Conservation (phyloP, 495 filamentous ascomycete genomes). For the Podospora tetraspora region DNA sequence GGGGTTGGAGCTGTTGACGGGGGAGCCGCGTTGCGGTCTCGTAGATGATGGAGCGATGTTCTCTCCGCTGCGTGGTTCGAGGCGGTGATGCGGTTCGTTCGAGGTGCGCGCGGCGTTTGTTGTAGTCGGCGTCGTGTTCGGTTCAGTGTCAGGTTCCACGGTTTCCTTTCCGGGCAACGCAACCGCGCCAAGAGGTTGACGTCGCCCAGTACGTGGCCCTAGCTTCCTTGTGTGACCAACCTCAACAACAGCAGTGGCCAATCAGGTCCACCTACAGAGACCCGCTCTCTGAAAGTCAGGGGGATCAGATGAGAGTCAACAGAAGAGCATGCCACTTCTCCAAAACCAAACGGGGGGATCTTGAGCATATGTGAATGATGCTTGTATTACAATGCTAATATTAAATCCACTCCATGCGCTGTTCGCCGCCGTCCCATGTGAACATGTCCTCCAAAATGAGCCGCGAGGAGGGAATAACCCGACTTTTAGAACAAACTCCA, state of each 20-base stretch:
- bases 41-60: not conserved
- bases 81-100: not conserved
- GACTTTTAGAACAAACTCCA: not conserved
- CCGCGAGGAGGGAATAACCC: not conserved
- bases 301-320: slow-evolving; percentile 2
- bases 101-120: not conserved
- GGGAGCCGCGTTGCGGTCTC: not conserved
- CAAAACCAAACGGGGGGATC: not conserved
- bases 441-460: not conserved
- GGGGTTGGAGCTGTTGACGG: not conserved
- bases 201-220: slow-evolving; percentile 25
- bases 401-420: not conserved
- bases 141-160: slow-evolving; percentile 15
- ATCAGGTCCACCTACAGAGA: not conserved
- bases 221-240: slow-evolving; percentile 19
- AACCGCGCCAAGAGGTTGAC: slow-evolving; percentile 8
- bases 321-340: not conserved
- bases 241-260: not conserved
- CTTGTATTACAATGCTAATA: not conserved
- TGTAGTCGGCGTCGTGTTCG: slow-evolving; percentile 1
- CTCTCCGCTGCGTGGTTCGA: not conserved
- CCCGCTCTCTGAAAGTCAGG: not conserved
- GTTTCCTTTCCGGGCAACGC: slow-evolving; percentile 17
- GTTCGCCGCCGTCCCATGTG: not conserved
- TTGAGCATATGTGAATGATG: not conserved